Conservation (phyloP, 1,284 basidiomycete species). For the Rhodotorula sp. region DNA sequence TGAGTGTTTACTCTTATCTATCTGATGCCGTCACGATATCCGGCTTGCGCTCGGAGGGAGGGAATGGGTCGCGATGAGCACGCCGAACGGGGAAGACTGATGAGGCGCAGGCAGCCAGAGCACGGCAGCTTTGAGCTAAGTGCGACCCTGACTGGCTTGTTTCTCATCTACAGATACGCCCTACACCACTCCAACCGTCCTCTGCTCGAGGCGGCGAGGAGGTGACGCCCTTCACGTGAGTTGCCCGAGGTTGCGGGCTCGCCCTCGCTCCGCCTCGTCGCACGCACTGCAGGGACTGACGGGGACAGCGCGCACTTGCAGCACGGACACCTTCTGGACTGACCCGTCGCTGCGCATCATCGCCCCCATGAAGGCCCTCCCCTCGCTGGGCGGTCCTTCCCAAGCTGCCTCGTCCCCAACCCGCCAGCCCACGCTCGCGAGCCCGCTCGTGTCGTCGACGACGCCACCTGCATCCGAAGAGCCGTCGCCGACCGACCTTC, state of each 20-base stretch:
- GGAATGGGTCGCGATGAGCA: no score
- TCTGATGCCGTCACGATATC: no score
- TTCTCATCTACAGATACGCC: neutral
- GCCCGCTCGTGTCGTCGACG: slow-evolving; percentile 34
- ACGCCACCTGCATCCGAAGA: slow-evolving; percentile 30
- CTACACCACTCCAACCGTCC: neutral
- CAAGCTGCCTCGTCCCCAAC: slow-evolving; percentile 11
- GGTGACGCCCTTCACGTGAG: neutral
- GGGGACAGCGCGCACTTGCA: neutral
- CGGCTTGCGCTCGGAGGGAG: no score
- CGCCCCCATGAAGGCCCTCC: slow-evolving; percentile 30
- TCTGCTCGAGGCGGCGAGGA: neutral
- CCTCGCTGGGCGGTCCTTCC: slow-evolving; percentile 7
- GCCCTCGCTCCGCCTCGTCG: neutral
- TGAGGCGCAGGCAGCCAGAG: no score
- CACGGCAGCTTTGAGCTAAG: no score
- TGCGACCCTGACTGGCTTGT: no score
- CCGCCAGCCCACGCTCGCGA: slow-evolving; percentile 2
- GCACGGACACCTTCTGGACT: slow-evolving; percentile 39
- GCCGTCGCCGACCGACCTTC: slow-evolving; percentile 43
- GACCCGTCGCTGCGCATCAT: slow-evolving; percentile 36
- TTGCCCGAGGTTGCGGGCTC: neutral
- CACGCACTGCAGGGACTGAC: neutral
- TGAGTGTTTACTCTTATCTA: no score
- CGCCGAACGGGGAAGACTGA: no score